These are phyloP conservation scores for Davidsoniella neocaledoniae DNA, from an alignment of 2,329 filamentous ascomycete genomes.

Conservation along the genomic window DNA sequence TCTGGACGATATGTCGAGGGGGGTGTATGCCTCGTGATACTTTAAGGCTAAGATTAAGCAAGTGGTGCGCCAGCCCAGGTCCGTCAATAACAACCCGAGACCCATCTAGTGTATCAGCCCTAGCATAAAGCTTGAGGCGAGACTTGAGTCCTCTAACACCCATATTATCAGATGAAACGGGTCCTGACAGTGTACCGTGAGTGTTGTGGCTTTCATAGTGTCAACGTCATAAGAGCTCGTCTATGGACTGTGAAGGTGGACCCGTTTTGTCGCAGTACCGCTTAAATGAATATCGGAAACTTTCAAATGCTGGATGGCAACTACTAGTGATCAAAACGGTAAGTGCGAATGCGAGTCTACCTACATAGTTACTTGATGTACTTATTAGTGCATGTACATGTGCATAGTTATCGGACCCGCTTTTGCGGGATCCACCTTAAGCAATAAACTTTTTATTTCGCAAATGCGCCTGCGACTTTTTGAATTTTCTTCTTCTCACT, in stretches of 20 bases:
- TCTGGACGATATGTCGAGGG: slow-evolving; percentile 27
- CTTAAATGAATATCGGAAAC: too few relatives aligned
- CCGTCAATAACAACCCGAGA: slow-evolving; percentile 50
- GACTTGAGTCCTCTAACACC: slow-evolving; percentile 41
- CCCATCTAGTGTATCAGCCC: slow-evolving; percentile 24
- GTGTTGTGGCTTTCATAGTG: too few relatives aligned
- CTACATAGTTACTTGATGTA: too few relatives aligned
- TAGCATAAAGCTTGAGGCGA: slow-evolving; percentile 36
- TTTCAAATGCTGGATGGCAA: too few relatives aligned
- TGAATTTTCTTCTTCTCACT: slow-evolving; percentile 12
- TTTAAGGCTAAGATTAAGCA: background rate
- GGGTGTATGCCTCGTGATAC: too few relatives aligned
- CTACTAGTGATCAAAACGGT: slow-evolving; percentile 8
- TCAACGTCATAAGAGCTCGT: too few relatives aligned
- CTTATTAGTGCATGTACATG: too few relatives aligned
- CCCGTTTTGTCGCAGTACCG: too few relatives aligned
- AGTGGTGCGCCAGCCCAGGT: slow-evolving; percentile 53
- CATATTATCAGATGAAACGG: slow-evolving; percentile 23
- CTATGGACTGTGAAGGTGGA: too few relatives aligned
- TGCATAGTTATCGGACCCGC: background rate
- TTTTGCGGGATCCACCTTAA: background rate
- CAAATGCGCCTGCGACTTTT: background rate
- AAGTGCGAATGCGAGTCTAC: background rate
- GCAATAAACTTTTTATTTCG: slow-evolving; percentile 15
- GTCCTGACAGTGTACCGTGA: too few relatives aligned